phyloP scores from a whole-genome alignment of 1,284 basidiomycete species.

The Pyrrhoderma lamaoense region DNA sequence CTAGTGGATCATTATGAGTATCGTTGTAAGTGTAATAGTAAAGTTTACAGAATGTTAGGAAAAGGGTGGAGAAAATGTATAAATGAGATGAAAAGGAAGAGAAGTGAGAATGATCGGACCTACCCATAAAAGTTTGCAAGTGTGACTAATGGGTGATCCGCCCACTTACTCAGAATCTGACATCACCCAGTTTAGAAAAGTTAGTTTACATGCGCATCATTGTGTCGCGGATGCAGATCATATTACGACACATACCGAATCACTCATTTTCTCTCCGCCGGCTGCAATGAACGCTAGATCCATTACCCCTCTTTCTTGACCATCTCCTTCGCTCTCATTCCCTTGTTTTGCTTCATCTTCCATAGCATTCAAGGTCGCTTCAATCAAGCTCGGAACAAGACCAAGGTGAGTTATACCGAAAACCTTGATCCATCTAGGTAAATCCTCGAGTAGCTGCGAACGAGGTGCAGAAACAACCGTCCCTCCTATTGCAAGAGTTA shows the following conservation, averaged over 20 bases:
- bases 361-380: slow-evolving; percentile 40
- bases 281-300: slow-evolving; percentile 40
- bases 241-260: slow-evolving; percentile 39
- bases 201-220: background rate
- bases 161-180: slow-evolving; percentile 47
- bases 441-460: slow-evolving; percentile 39
- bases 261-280: slow-evolving; percentile 49
- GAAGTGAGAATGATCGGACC: slow-evolving; percentile 23
- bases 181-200: background rate
- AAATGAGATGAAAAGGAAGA: too few relatives aligned
- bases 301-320: slow-evolving; percentile 24
- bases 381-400: slow-evolving; percentile 47
- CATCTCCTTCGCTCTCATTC: slow-evolving; percentile 1
- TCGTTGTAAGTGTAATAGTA: background rate
- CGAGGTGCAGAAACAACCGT: slow-evolving; percentile 38
- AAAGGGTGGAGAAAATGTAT: too few relatives aligned
- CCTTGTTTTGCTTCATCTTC: slow-evolving; percentile 23
- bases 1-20: slow-evolving; percentile 20
- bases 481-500: slow-evolving; percentile 39
- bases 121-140: slow-evolving; percentile 45
- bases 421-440: slow-evolving; percentile 36
- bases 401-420: slow-evolving; percentile 45
- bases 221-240: slow-evolving; percentile 3
- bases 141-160: slow-evolving; percentile 35
- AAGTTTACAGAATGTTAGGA: background rate